phyloP scores from a whole-genome alignment of 805 yeast species.

The Saccharomycopsis babjevae region DNA sequence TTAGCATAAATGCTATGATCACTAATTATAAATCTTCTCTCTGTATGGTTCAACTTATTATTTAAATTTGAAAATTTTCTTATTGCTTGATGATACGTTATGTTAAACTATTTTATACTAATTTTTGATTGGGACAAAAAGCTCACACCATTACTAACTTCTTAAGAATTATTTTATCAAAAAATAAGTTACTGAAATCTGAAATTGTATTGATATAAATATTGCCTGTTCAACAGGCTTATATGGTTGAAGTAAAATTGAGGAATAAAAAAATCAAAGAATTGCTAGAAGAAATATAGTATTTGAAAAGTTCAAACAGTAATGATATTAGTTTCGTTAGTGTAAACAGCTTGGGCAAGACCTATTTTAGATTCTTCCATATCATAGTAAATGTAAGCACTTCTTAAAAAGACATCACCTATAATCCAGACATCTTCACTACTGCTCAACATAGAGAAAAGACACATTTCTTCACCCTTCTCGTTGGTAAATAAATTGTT shows the following conservation, averaged over 20 bases:
- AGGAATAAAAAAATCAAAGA: background rate
- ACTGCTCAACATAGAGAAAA: conserved; percentile 31
- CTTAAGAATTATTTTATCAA: too few relatives aligned
- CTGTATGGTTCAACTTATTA: too few relatives aligned
- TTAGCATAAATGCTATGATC: too few relatives aligned
- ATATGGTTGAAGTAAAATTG: background rate
- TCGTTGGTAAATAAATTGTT: conserved; percentile 37
- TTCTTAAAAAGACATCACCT: conserved; percentile 45
- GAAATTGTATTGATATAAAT: background rate
- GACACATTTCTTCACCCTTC: conserved; percentile 32
- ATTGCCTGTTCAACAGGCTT: background rate
- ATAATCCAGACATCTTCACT: conserved; percentile 32
- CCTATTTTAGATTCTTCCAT: conserved; percentile 35
- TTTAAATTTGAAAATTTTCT: too few relatives aligned
- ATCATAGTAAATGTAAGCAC: conserved; percentile 47
- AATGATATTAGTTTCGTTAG: conserved; percentile 30
- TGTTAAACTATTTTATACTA: too few relatives aligned
- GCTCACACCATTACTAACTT: too few relatives aligned
- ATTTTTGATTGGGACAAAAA: too few relatives aligned
- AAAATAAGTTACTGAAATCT: too few relatives aligned
- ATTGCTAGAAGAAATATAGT: background rate
- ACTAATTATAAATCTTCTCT: too few relatives aligned
- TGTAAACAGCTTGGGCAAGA: conserved; percentile 35
- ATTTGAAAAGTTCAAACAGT: conserved; percentile 25
- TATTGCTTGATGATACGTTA: too few relatives aligned